phyloP scores from a whole-genome alignment of 257 asterid species.

The Fraxinus americana region DNA sequence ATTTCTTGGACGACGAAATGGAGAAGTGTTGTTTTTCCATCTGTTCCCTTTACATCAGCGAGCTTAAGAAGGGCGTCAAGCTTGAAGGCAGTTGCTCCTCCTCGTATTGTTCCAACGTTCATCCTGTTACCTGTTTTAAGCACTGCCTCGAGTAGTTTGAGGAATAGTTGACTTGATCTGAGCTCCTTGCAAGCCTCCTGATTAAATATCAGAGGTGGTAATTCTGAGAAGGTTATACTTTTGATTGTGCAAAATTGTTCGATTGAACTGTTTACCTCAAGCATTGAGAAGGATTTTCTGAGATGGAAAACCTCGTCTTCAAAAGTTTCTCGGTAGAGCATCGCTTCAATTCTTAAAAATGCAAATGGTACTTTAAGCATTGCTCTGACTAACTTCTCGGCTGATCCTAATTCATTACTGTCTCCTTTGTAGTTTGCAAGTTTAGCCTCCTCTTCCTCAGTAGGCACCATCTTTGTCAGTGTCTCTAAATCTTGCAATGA shows the following conservation, averaged over 20 bases:
- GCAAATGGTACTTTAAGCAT: slow-evolving; percentile 82
- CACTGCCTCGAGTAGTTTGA: slow-evolving; percentile 89
- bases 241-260: background rate
- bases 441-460: slow-evolving; percentile 83
- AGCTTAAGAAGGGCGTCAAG: slow-evolving; percentile 92
- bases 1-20: slow-evolving; percentile 93
- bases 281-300: slow-evolving; percentile 78
- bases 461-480: slow-evolving; percentile 82
- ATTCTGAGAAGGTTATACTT: no score
- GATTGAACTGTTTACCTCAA: slow-evolving; percentile 54
- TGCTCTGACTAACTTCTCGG: slow-evolving; percentile 75
- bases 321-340: slow-evolving; percentile 86
- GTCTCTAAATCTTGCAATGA: slow-evolving; percentile 87
- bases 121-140: slow-evolving; percentile 93
- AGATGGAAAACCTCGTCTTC: slow-evolving; percentile 86
- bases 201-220: background rate
- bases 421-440: slow-evolving; percentile 75
- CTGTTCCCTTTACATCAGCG: slow-evolving; percentile 91
- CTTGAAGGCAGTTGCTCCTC: slow-evolving; percentile 95
- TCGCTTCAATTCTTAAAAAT: slow-evolving; percentile 78
- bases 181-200: slow-evolving; percentile 96
- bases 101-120: slow-evolving; percentile 90
- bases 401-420: slow-evolving; percentile 67
- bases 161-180: slow-evolving; percentile 86
- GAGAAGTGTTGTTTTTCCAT: slow-evolving; percentile 85